These are phyloP conservation scores for Quercus phellos DNA, from an alignment of 331 rosid species.

Conservation along the genomic window DNA sequence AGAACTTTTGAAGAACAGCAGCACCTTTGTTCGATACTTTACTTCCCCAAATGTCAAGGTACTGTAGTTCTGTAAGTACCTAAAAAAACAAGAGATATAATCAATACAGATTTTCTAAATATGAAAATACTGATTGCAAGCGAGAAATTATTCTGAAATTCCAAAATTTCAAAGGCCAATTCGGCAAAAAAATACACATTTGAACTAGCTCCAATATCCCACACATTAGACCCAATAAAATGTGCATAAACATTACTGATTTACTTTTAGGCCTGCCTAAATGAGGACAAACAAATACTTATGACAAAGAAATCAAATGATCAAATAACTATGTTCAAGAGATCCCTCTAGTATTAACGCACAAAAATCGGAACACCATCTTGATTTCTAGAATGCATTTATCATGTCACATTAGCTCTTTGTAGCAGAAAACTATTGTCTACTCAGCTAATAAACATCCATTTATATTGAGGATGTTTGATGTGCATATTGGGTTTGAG, in stretches of 20 bases:
- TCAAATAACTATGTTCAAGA: not conserved
- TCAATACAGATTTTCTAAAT: not conserved
- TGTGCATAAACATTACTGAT: not conserved
- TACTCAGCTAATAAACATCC: not conserved
- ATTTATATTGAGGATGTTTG: not conserved
- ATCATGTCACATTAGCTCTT: not conserved
- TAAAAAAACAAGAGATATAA: slow-evolving; percentile 5
- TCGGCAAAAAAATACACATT: not conserved
- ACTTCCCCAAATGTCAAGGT: slow-evolving; percentile 94
- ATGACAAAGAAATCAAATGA: not conserved
- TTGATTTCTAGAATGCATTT: not conserved
- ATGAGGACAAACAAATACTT: not conserved
- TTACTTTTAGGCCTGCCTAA: not conserved
- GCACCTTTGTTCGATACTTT: slow-evolving; percentile 66
- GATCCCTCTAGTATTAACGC: not conserved
- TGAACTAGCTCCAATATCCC: not conserved
- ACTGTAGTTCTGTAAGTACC: slow-evolving; percentile 66
- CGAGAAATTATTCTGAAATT: not conserved
- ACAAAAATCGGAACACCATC: not conserved
- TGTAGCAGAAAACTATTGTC: not conserved
- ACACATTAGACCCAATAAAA: not conserved
- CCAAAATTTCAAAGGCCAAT: too few relatives aligned
- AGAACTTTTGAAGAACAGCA: slow-evolving; percentile 49
- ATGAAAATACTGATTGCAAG: not conserved
- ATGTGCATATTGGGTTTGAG: not conserved